These are phyloP conservation scores for Fusarium denticulatum DNA, from an alignment of 2,329 filamentous ascomycete species.

Conservation along the genomic window DNA sequence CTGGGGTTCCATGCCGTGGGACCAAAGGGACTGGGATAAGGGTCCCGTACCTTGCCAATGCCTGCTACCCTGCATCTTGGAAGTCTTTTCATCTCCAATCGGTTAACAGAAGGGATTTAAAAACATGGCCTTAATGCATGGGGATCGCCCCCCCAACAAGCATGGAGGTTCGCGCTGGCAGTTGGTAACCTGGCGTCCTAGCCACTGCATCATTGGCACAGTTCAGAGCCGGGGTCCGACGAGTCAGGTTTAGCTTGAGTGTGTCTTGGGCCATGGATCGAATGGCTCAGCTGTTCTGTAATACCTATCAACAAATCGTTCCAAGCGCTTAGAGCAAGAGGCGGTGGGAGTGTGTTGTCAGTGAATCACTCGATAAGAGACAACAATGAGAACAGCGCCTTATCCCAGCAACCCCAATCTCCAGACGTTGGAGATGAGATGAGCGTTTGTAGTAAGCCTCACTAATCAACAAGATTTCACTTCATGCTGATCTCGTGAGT, in stretches of 20 bases:
- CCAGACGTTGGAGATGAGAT: conserved; percentile 10
- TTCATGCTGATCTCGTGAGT: conserved; percentile 21
- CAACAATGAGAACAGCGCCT: not conserved
- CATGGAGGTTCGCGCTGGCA: conserved; percentile 31
- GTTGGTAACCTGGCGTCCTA: conserved; percentile 23
- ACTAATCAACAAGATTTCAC: conserved; percentile 17
- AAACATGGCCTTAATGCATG: conserved; percentile 34
- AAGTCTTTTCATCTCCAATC: conserved; percentile 26
- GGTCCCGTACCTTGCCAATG: conserved; percentile 20
- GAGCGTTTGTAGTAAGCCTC: conserved; percentile 19
- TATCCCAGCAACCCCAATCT: conserved; percentile 8
- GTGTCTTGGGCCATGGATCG: conserved; percentile 34
- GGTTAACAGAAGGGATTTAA: conserved; percentile 18
- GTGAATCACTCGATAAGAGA: not conserved
- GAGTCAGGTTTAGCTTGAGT: conserved; percentile 39
- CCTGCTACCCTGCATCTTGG: conserved; percentile 31
- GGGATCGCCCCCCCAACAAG: conserved; percentile 39
- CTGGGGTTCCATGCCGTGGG: conserved; percentile 31
- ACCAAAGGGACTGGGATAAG: conserved; percentile 15
- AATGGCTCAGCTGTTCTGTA: not conserved
- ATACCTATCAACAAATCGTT: conserved; percentile 9
- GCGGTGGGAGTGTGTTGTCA: conserved; percentile 30
- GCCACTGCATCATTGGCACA: conserved; percentile 39
- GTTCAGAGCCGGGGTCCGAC: conserved; percentile 17
- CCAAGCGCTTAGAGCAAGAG: conserved; percentile 38